Evolutionary conservation across 768 basidiomycete genomes (phyloP).

Genomic region (Russula sp.): DNA sequence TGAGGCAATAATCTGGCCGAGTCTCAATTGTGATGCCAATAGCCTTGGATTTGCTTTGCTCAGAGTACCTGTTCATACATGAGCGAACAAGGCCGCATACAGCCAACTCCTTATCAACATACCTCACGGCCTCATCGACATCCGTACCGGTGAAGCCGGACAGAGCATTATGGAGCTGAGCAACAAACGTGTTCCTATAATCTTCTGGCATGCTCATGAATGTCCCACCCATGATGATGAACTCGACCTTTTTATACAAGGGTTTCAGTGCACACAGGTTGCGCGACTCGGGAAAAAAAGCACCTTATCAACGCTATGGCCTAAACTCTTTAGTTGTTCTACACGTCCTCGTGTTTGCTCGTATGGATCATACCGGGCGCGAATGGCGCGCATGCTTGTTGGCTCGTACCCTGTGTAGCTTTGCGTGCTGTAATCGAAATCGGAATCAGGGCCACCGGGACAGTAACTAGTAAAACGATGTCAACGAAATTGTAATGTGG

Average conservation of each 20-base stretch:
- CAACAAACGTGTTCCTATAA: conserved; percentile 88
- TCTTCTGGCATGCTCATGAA: conserved; percentile 99
- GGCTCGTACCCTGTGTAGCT: conserved; percentile 94
- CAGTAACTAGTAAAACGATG: conserved; percentile 59
- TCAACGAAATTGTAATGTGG: background rate
- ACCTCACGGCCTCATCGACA: conserved; percentile 94
- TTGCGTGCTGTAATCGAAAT: conserved; percentile 99
- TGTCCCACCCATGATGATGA: conserved; percentile 97
- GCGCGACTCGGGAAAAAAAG: background rate
- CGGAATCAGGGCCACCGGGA: conserved; percentile 97
- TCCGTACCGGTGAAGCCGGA: conserved; percentile 91
- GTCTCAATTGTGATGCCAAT: conserved; percentile 99
- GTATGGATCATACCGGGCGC: conserved; percentile 94
- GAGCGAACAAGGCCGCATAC: background rate
- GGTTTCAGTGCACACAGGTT: background rate
- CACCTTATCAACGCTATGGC: conserved; percentile 96
- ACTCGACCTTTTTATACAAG: conserved; percentile 48
- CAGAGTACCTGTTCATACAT: conserved; percentile 63
- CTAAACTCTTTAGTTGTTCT: conserved; percentile 92
- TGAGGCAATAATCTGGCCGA: conserved; percentile 94
- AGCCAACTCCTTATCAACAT: conserved; percentile 13
- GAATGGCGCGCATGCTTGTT: conserved; percentile 97
- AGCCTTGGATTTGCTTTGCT: conserved; percentile 95
- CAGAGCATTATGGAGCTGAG: conserved; percentile 93
- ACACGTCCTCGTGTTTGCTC: conserved; percentile 94